These are phyloP conservation scores for Gaertneriomyces sp. DNA, from an alignment of 192 early-diverging fungal genomes.

Conservation along the genomic window DNA sequence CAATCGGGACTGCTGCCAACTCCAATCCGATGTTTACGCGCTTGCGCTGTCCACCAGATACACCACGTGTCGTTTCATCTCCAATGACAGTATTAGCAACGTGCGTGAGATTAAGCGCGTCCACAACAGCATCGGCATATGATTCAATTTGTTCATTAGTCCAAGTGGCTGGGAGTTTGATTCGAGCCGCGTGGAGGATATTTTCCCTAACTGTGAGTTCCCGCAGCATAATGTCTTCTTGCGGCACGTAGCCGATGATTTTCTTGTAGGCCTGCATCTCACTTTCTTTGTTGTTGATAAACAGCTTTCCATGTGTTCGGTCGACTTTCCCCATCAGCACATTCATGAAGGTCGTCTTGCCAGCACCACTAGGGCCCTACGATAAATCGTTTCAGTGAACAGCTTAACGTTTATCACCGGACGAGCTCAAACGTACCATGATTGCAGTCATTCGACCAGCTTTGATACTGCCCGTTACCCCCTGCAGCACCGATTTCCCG, in stretches of 20 bases:
- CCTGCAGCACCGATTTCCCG: constrained; percentile 62
- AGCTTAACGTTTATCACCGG: constrained; percentile 66
- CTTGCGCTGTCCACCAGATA: constrained; percentile 88
- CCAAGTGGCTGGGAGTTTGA: constrained; percentile 36
- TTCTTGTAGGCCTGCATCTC: constrained; percentile 35
- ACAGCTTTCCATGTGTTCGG: constrained; percentile 31
- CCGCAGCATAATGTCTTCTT: constrained; percentile 46
- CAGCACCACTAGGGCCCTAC: not conserved
- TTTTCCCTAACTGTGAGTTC: constrained; percentile 60
- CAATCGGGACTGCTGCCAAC: constrained; percentile 76
- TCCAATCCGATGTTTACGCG: constrained; percentile 78
- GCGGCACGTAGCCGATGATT: constrained; percentile 44
- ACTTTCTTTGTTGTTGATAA: constrained; percentile 27
- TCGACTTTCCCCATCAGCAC: constrained; percentile 35
- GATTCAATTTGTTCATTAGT: constrained; percentile 21
- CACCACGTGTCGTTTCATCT: constrained; percentile 70
- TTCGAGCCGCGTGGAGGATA: constrained; percentile 38
- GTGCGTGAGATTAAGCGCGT: constrained; percentile 27
- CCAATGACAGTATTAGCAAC: constrained; percentile 55
- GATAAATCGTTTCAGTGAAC: constrained; percentile 72
- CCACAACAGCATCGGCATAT: constrained; percentile 27
- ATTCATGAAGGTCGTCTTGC: constrained; percentile 47
- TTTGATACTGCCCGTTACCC: constrained; percentile 67
- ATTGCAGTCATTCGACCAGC: constrained; percentile 78
- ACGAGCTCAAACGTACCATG: constrained; percentile 77